Evolutionary conservation across 2,329 filamentous ascomycete species (phyloP).

Genomic region (Trichocomaceae sp.): DNA sequence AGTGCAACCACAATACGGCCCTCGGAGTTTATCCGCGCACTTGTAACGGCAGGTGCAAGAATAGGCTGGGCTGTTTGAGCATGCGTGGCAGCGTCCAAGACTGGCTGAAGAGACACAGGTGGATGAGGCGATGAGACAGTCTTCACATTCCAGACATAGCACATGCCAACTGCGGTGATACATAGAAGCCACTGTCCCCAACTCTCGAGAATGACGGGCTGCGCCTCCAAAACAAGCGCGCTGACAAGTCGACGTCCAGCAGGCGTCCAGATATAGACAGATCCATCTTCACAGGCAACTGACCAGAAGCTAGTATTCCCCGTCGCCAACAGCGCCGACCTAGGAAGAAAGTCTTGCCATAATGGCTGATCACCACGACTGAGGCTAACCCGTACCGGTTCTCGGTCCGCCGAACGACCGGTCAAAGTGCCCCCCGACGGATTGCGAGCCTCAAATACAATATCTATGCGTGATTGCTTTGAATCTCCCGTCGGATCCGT

Average conservation of each 20-base stretch:
- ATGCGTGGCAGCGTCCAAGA: slow-evolving; percentile 78
- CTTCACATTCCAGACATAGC: slow-evolving; percentile 88
- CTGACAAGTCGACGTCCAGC: slow-evolving; percentile 81
- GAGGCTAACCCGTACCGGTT: slow-evolving; percentile 77
- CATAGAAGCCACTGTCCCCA: slow-evolving; percentile 83
- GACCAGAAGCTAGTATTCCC: slow-evolving; percentile 90
- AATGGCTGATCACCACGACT: slow-evolving; percentile 71
- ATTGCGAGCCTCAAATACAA: slow-evolving; percentile 84
- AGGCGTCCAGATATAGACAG: slow-evolving; percentile 83
- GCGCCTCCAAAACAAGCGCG: slow-evolving; percentile 78
- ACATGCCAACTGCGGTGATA: slow-evolving; percentile 80
- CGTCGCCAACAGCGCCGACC: slow-evolving; percentile 79
- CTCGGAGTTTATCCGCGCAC: slow-evolving; percentile 80
- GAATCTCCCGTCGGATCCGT: slow-evolving; percentile 35
- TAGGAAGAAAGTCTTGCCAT: slow-evolving; percentile 91
- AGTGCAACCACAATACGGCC: slow-evolving; percentile 84
- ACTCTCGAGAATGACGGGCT: slow-evolving; percentile 89
- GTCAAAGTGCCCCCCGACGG: slow-evolving; percentile 57
- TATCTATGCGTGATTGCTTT: slow-evolving; percentile 56
- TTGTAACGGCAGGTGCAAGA: slow-evolving; percentile 75
- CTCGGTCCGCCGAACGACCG: slow-evolving; percentile 57
- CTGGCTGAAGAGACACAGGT: slow-evolving; percentile 78
- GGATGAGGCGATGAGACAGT: slow-evolving; percentile 79
- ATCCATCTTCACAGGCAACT: slow-evolving; percentile 87
- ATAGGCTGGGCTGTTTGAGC: slow-evolving; percentile 73